phyloP scores from a whole-genome alignment of 805 yeast species.

The Wickerhamiella slavikovae region DNA sequence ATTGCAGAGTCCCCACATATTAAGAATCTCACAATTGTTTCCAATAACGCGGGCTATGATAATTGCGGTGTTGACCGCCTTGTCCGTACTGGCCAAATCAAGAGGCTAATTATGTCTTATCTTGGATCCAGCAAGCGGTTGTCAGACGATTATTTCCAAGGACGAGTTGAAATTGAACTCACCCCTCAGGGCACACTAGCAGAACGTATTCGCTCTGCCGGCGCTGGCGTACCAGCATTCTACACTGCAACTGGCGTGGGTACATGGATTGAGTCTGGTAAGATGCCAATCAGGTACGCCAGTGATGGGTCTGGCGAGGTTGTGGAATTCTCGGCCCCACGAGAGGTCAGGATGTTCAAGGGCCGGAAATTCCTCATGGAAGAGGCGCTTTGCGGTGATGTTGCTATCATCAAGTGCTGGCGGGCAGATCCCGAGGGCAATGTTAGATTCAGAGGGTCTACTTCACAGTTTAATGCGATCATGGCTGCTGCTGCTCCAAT shows the following conservation, averaged over 20 bases:
- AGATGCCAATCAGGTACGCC: conserved; percentile 24
- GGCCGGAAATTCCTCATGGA: conserved; percentile 26
- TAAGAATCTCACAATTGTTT: conserved; percentile 23
- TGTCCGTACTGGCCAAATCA: conserved; percentile 23
- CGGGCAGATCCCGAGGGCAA: conserved; percentile 30
- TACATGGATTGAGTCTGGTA: conserved; percentile 31
- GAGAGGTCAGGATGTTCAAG: conserved; percentile 24
- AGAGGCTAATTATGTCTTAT: conserved; percentile 26
- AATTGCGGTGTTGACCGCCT: conserved; percentile 24
- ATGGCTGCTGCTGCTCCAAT: conserved; percentile 26
- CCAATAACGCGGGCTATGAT: conserved; percentile 30
- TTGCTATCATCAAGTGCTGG: conserved; percentile 27
- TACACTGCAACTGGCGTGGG: conserved; percentile 30
- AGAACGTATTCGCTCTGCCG: conserved; percentile 28
- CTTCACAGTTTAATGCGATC: conserved; percentile 26
- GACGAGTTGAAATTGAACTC: conserved; percentile 26
- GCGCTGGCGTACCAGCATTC: conserved; percentile 29
- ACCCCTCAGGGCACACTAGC: conserved; percentile 34
- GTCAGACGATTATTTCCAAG: conserved; percentile 22
- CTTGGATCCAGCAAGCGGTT: conserved; percentile 26
- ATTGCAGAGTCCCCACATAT: conserved; percentile 18
- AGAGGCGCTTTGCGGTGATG: conserved; percentile 26
- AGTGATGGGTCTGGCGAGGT: conserved; percentile 17
- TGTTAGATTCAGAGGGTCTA: conserved; percentile 27
- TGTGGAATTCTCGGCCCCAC: conserved; percentile 19